Conservation (phyloP, 768 basidiomycete species). For the Rhodotorula diobovata region DNA sequence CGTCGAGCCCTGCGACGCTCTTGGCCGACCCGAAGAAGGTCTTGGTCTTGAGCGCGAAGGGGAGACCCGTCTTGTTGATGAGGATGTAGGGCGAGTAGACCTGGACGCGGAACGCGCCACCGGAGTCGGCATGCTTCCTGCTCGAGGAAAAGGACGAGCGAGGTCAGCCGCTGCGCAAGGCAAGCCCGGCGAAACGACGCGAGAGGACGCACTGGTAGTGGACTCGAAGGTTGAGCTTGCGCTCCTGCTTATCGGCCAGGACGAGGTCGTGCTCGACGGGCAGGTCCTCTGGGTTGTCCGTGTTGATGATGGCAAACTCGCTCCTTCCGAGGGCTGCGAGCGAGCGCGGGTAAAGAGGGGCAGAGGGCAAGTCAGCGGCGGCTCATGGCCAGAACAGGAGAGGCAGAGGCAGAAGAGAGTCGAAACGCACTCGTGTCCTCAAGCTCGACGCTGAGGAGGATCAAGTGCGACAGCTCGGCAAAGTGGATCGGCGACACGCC, state of each 20-base stretch:
- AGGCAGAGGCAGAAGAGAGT: no score
- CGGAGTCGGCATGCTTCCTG: constrained; percentile 75
- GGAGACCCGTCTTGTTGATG: constrained; percentile 84
- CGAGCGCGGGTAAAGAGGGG: no score
- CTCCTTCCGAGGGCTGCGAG: constrained; percentile 77
- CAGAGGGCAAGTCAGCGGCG: background rate
- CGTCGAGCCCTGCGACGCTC: constrained; percentile 74
- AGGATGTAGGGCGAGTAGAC: constrained; percentile 85
- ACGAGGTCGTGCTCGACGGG: constrained; percentile 69
- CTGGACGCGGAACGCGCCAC: constrained; percentile 93
- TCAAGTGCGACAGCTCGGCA: constrained; percentile 81
- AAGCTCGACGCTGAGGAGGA: constrained; percentile 77
- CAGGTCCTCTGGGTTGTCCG: constrained; percentile 83
- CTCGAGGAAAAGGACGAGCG: constrained; percentile 36
- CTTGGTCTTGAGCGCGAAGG: constrained; percentile 66
- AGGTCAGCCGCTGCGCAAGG: background rate
- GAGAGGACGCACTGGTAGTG: constrained; percentile 71
- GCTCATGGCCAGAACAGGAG: no score
- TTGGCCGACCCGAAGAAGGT: constrained; percentile 58
- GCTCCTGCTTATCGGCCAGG: constrained; percentile 66
- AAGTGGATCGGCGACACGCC: constrained; percentile 96
- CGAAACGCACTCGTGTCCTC: constrained; percentile 80
- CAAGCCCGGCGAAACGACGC: background rate
- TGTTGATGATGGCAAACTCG: constrained; percentile 96
- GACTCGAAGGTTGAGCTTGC: constrained; percentile 74